Conservation (phyloP, 441 rosid species). For the Eruca vesicaria region DNA sequence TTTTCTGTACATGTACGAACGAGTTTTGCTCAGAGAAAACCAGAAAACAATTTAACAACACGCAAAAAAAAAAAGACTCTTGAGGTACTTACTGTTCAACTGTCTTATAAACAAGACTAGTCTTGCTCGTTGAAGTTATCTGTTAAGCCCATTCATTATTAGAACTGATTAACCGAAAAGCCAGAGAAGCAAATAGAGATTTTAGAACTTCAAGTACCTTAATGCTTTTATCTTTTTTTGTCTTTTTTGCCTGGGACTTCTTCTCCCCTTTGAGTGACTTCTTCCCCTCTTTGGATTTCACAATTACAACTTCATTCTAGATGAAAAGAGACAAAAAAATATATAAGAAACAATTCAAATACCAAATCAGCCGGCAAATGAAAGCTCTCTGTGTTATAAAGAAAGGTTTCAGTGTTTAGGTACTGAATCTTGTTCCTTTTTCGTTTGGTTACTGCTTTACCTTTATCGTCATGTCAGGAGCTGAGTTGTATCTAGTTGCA, state of each 20-base stretch:
- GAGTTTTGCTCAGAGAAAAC: neutral
- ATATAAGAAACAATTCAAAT: neutral
- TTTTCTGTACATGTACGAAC: neutral
- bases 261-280: neutral
- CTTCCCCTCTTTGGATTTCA: neutral
- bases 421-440: neutral
- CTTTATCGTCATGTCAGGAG: neutral
- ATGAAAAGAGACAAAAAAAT: neutral
- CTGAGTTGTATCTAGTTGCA: neutral
- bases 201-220: slow-evolving; percentile 1
- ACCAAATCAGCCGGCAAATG: neutral
- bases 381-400: neutral
- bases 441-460: too few relatives aligned
- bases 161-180: neutral
- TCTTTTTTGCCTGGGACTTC: slow-evolving; percentile 4
- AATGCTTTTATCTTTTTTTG: neutral
- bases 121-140: slow-evolving; percentile 1
- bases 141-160: slow-evolving; percentile 8
- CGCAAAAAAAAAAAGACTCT: too few relatives aligned
- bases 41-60: neutral
- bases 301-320: neutral
- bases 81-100: neutral
- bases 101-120: slow-evolving; percentile 5
- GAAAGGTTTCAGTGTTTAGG: slow-evolving; percentile 10
- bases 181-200: slow-evolving; percentile 3